Base-by-base conservation (phyloP, 345 rosid genomes). In the Punica granatum region DNA sequence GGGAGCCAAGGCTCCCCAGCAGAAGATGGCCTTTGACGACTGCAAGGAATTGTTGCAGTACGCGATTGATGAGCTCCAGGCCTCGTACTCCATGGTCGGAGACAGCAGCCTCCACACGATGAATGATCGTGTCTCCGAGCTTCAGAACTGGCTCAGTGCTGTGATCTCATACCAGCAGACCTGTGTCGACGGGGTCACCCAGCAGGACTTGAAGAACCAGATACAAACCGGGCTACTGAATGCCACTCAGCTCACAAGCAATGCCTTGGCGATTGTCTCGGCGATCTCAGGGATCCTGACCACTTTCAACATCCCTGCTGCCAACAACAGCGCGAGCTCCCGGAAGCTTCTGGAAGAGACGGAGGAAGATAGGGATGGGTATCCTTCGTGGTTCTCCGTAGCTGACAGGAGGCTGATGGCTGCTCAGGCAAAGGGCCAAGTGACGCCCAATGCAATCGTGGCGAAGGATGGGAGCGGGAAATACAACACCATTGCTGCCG, bases 401-500 rank as follows among this genome's bases (percentile, higher is more conserved):
- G 49, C 72, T 11, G 85, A 83, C 64, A 70, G 84, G 65, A 76
- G 67, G 72, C 73, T 81, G 37, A 33, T 81, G 74, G 76, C 74
- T 0, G 49, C 74, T 8, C 21, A 46, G 13, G 53, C 61, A 60
- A 69, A 68, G 61, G 77, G 54, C 28, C 25, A 34, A 16, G 39
- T 58, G 33, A 65, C 11, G 3, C 84, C 88, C 1, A 66, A 85
- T 30, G 83, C 76, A 0, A 67, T 81, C 1, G 90, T 83, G 54
- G 84, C 88, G 2, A 63, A 79, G 68, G 88, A 85, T 65, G 86
- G 90, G 2, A 79, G 79, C 53, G 87, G 84, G 7, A 73, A 79
- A 19, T 81, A 63, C 64, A 83, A 62, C 65, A 77, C 83, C 12
- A 78, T 83, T 5, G 63, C 33, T 18, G 78, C 65, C 8, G 86